Evolutionary conservation across 257 asterid species (phyloP).

Genomic region (Dorcoceras hygrometricum): DNA sequence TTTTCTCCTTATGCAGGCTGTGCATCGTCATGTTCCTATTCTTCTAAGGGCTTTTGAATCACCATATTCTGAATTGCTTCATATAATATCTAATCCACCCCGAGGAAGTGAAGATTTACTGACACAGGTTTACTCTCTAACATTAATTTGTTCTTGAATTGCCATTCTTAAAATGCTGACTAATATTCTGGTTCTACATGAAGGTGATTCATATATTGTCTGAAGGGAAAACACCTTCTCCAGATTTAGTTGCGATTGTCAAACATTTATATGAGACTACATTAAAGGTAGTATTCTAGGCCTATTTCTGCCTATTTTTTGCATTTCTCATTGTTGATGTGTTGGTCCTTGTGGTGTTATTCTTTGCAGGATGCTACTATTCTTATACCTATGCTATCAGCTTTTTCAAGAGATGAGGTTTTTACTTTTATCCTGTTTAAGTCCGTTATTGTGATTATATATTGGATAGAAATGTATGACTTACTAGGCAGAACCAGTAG

Average conservation of each 20-base stretch:
- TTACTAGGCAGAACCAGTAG: constrained; percentile 4
- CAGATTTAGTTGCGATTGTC: constrained; percentile 73
- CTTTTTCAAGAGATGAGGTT: constrained; percentile 93
- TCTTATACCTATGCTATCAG: constrained; percentile 85
- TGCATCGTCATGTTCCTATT: constrained; percentile 83
- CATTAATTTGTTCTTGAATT: constrained; percentile 21
- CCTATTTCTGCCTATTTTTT: constrained; percentile 6
- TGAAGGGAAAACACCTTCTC: constrained; percentile 78
- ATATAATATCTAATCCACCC: constrained; percentile 84
- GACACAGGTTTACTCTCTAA: constrained; percentile 52
- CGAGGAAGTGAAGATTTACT: constrained; percentile 84
- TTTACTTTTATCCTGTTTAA: constrained; percentile 17
- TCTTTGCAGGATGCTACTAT: constrained; percentile 87
- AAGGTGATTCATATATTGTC: constrained; percentile 79
- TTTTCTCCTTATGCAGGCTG: constrained; percentile 53
- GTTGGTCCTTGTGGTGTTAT: constrained; percentile 26
- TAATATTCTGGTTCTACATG: constrained; percentile 23
- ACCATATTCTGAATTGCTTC: constrained; percentile 68
- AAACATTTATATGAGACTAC: constrained; percentile 78
- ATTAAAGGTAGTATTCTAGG: constrained; percentile 57
- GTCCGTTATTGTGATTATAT: constrained; percentile 16
- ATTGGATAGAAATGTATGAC: not conserved
- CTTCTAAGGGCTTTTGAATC: constrained; percentile 72
- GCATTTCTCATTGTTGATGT: constrained; percentile 18
- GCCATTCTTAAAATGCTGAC: constrained; percentile 30